Evolutionary conservation across 2,329 filamentous ascomycete genomes (phyloP).

Genomic region (Thielaviopsis euricoi): DNA sequence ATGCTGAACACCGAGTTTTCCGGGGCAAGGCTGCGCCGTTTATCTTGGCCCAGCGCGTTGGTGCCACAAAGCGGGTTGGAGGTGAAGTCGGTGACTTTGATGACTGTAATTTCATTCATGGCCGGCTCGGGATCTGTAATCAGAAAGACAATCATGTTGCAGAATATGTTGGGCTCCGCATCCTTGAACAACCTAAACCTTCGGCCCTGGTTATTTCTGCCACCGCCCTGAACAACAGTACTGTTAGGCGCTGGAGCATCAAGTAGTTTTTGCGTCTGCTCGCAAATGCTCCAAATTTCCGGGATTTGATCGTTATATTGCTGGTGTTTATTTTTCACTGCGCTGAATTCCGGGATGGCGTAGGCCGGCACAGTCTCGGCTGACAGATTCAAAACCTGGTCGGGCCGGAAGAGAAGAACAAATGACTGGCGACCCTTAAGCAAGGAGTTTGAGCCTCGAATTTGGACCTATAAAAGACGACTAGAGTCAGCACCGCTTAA

Average conservation of each 20-base stretch:
- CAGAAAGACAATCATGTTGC: slow-evolving; percentile 57
- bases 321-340: neutral
- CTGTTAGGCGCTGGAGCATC: neutral
- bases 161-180: slow-evolving; percentile 37
- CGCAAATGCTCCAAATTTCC: neutral
- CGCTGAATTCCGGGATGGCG: neutral
- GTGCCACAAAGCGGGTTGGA: slow-evolving; percentile 30
- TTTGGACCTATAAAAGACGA: neutral
- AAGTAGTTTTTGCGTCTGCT: neutral
- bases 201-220: slow-evolving; percentile 39
- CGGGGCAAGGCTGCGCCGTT: neutral
- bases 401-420: neutral
- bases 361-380: slow-evolving; percentile 9
- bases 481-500: too few species aligned
- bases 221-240: slow-evolving; percentile 23
- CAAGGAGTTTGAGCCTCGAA: neutral
- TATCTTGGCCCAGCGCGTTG: neutral
- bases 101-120: slow-evolving; percentile 29
- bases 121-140: slow-evolving; percentile 32
- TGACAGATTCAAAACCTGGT: slow-evolving; percentile 25
- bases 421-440: neutral
- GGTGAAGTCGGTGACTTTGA: slow-evolving; percentile 78
- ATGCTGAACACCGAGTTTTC: slow-evolving; percentile 19
- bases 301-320: neutral
- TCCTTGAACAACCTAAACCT: slow-evolving; percentile 40